Evolutionary conservation across 371 early-diverging fungal genomes (phyloP), one percentile per base, ranked within the genome.

Genomic region (Nematocida parisii): DNA sequence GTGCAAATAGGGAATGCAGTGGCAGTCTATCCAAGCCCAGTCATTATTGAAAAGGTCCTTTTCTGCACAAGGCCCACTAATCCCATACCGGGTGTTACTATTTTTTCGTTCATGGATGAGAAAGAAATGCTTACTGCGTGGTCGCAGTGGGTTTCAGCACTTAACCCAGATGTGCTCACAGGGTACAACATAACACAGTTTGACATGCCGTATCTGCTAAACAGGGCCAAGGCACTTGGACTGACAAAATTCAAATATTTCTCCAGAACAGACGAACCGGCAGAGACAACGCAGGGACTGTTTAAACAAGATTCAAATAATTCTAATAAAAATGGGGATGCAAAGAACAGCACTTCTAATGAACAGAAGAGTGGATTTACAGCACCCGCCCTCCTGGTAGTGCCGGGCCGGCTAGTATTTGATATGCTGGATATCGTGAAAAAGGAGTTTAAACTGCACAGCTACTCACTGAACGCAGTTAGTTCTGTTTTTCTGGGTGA

Each of bases 141-240:
- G 97, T 72, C 50, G 45, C 73, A 83, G 45, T 88, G 80, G 71
- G 67, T 86, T 66, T 50, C 83, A 50, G 81, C 89, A 83, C 89
- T 90, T n/a, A 96, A 98, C 85, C 96, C 98, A 0, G 99, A 99
- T 89, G 90, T 98, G 9, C 88, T 99, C 54, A 93, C 93, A 47
- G 99, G 99, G n/a, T 99, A 97, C 83, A 99, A 99, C 87, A 94
- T 92, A 33, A 90, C 91, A 84, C 93, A 94, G 83, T 99, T 98
- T 87, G 99, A 99, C 90, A 92, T 96, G 60, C 95, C 96, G 0
- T 99, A 97, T 84, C 86, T 99, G 60, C 84, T 98, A 46, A 97
- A 96, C 45, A 90, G 98, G 55, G 97, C 95, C 1, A 89, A 88
- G 39, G 89, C 90, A 45, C 89, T 98, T 13, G 89, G 90, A 2